Conservation (phyloP, 805 yeast genomes). For the Metschnikowia corniflorae region DNA sequence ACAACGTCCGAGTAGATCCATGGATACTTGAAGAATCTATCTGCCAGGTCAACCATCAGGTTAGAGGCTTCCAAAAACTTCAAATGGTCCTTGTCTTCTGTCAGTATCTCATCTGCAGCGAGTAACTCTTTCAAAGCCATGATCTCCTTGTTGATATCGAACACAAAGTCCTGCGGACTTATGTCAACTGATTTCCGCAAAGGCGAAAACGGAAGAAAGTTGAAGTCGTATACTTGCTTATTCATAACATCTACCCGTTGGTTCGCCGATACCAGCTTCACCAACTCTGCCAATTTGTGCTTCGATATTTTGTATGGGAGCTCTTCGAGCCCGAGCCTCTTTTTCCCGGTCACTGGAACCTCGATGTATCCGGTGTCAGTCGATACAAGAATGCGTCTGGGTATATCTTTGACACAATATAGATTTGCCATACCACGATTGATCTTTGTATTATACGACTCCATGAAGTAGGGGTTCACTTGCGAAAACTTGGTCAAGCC, state of each 20-base stretch:
- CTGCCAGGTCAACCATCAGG: constrained; percentile 21
- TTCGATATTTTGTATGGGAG: constrained; percentile 2
- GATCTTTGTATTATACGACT: constrained; percentile 30
- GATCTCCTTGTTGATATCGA: constrained; percentile 29
- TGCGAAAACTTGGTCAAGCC: constrained; percentile 20
- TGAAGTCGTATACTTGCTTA: too few species aligned
- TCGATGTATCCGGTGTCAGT: constrained; percentile 24
- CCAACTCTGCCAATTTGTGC: constrained; percentile 1
- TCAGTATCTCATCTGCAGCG: constrained; percentile 12
- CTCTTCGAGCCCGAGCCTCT: constrained; percentile 18
- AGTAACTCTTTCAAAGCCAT: constrained; percentile 21
- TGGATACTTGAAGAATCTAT: constrained; percentile 37
- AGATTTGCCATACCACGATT: constrained; percentile 32
- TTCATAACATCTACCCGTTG: too few species aligned
- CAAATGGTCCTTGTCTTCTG: constrained; percentile 23
- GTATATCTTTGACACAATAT: constrained; percentile 30
- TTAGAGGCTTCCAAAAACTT: constrained; percentile 29
- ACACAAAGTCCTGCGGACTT: constrained; percentile 26
- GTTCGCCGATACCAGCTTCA: not conserved
- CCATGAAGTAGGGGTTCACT: constrained; percentile 34
- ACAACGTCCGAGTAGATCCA: constrained; percentile 37
- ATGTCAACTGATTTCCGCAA: constrained; percentile 17
- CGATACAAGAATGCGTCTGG: constrained; percentile 23
- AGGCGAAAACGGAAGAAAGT: constrained; percentile 6
- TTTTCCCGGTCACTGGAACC: constrained; percentile 28